phyloP scores from a whole-genome alignment of 1,284 basidiomycete species.

The Porodaedalea pini region DNA sequence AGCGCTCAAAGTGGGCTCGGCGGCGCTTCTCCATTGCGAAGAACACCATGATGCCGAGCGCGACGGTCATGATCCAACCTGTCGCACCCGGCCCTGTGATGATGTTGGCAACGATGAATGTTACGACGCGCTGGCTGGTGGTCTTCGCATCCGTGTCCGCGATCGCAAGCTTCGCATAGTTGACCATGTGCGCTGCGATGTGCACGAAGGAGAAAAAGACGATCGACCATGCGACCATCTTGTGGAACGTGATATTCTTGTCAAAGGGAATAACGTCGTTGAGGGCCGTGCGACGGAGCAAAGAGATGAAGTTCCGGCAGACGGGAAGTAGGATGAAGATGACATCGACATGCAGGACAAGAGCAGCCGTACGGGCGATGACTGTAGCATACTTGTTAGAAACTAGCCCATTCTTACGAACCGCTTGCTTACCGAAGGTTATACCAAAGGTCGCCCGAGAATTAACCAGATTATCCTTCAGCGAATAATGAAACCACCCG shows the following conservation, averaged over 20 bases:
- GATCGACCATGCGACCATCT: conserved; percentile 84
- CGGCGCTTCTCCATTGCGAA: conserved; percentile 78
- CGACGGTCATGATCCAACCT: conserved; percentile 85
- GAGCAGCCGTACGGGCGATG: conserved; percentile 78
- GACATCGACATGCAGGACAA: conserved; percentile 83
- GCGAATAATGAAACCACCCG: conserved; percentile 70
- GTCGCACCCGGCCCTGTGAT: conserved; percentile 85
- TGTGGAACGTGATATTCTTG: conserved; percentile 86
- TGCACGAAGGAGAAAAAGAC: conserved; percentile 72
- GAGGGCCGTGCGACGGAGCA: conserved; percentile 76
- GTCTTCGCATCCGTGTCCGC: conserved; percentile 50
- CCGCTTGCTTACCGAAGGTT: conserved; percentile 61
- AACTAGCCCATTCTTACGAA: not conserved
- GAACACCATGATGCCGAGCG: conserved; percentile 73
- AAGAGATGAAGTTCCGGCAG: conserved; percentile 86
- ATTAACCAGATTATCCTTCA: conserved; percentile 70
- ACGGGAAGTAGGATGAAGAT: conserved; percentile 88
- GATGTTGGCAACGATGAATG: conserved; percentile 77
- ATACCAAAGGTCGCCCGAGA: conserved; percentile 69
- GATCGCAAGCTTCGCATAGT: conserved; percentile 69
- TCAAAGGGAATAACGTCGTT: conserved; percentile 87
- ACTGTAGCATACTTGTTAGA: conserved; percentile 39
- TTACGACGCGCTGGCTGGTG: conserved; percentile 50
- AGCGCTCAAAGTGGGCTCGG: conserved; percentile 72
- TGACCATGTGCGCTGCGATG: conserved; percentile 74